These are phyloP conservation scores for Boletellus emodensis DNA, from an alignment of 768 basidiomycete genomes.

Conservation along the genomic window DNA sequence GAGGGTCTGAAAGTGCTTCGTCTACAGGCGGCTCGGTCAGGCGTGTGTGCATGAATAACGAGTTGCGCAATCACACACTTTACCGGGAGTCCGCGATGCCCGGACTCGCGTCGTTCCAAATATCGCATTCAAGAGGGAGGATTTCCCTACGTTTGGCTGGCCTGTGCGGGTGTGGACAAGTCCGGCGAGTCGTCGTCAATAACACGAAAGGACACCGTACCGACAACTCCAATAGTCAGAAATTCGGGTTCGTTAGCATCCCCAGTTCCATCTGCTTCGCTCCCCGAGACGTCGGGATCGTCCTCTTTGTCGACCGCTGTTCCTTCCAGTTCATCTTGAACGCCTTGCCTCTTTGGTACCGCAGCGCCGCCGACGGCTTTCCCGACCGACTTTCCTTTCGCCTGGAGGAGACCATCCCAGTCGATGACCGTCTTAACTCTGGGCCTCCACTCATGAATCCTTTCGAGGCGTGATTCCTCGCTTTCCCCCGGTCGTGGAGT, in stretches of 20 bases:
- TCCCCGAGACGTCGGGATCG: constrained; percentile 3
- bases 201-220: constrained; percentile 28
- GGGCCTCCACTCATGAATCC: constrained; percentile 60
- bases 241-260: constrained; percentile 39
- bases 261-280: constrained; percentile 13
- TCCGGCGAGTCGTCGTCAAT: not conserved
- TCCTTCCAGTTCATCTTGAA: not conserved
- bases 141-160: constrained; percentile 96
- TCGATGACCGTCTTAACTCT: constrained; percentile 62
- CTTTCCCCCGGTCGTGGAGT: constrained; percentile 35
- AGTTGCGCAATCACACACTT: constrained; percentile 40
- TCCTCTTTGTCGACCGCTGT: constrained; percentile 24
- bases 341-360: constrained; percentile 26
- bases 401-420: constrained; percentile 62
- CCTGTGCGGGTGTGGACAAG: constrained; percentile 38
- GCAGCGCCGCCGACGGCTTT: constrained; percentile 41
- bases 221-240: constrained; percentile 80
- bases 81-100: constrained; percentile 84
- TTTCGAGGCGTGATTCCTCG: constrained; percentile 42
- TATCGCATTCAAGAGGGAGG: constrained; percentile 85
- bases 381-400: constrained; percentile 43
- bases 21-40: constrained; percentile 40
- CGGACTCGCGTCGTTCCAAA: constrained; percentile 76
- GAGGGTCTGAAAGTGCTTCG: constrained; percentile 93
- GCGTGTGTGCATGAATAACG: not conserved